Percentiles rank a stretch among this genome's conserved stretches.
These are phyloP conservation scores for Magnusiomyces paraingens DNA, from an alignment of 1,139 yeast species.

Conservation along the genomic window DNA sequence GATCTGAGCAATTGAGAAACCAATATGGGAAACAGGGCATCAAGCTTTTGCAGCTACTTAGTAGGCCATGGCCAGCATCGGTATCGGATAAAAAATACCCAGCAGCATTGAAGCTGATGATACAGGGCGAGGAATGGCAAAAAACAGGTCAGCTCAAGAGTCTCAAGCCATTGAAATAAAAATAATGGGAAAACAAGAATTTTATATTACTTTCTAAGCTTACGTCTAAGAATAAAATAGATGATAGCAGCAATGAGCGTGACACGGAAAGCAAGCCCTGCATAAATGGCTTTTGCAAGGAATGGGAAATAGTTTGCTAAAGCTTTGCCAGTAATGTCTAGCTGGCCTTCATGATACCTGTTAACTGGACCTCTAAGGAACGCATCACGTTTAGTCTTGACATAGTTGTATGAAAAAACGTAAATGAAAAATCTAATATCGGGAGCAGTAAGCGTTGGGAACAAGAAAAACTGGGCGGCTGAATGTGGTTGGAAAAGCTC, in stretches of 20 bases:
- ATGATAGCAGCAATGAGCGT: background rate
- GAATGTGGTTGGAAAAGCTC: constrained; percentile 26
- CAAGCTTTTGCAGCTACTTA: constrained; percentile 49
- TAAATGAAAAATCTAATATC: constrained; percentile 19
- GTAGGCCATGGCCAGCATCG: constrained; percentile 45
- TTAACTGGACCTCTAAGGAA: background rate
- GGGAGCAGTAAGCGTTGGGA: constrained; percentile 21
- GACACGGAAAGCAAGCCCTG: constrained; percentile 8
- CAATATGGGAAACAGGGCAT: constrained; percentile 64
- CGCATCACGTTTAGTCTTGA: constrained; percentile 2
- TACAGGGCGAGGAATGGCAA: constrained; percentile 75
- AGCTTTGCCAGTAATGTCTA: constrained; percentile 15
- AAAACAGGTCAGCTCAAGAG: constrained; percentile 37
- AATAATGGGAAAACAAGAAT: background rate
- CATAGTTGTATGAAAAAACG: constrained; percentile 10
- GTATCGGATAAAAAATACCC: constrained; percentile 51
- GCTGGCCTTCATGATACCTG: constrained; percentile 12
- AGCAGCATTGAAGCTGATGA: constrained; percentile 68
- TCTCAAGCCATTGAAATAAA: constrained; percentile 21
- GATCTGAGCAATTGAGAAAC: constrained; percentile 48
- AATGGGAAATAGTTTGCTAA: constrained; percentile 14
- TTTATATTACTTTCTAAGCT: background rate
- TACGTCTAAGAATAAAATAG: background rate
- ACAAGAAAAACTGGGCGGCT: constrained; percentile 10
- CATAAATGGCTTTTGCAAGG: constrained; percentile 11